Percentiles rank a stretch among this genome's conserved stretches.
These are phyloP conservation scores for Pseudopyricularia javanii DNA, from an alignment of 2,329 filamentous ascomycete genomes.

Conservation along the genomic window DNA sequence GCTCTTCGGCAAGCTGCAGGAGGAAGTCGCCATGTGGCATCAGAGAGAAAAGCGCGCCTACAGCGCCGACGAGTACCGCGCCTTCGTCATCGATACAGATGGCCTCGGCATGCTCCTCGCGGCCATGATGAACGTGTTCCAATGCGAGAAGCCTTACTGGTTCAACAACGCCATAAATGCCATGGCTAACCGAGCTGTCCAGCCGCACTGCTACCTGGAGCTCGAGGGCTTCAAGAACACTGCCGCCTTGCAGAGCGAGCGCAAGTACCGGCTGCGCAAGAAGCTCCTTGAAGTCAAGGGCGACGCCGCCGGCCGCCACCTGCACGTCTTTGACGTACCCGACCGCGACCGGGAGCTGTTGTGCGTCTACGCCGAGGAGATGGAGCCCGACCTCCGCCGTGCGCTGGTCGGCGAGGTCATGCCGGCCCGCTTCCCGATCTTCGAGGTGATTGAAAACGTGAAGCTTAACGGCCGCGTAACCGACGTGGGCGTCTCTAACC, in stretches of 20 bases:
- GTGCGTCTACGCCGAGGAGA: neutral
- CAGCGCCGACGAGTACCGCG: neutral
- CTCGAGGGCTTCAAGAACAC: neutral
- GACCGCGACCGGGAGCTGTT: neutral
- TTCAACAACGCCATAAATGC: neutral
- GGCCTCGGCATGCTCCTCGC: neutral
- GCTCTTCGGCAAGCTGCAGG: neutral
- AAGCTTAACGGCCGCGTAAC: neutral
- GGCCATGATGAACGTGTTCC: neutral
- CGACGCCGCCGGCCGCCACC: neutral
- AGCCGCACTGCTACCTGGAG: neutral
- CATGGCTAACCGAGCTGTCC: neutral
- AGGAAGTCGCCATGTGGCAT: neutral
- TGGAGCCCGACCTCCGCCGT: neutral
- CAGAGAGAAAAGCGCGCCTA: neutral
- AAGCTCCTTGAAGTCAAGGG: neutral
- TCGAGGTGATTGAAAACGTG: too few species aligned
- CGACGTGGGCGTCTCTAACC: neutral
- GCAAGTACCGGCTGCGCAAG: neutral
- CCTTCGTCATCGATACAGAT: neutral
- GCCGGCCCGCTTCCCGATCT: neutral
- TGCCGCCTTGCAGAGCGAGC: neutral
- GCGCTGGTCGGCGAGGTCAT: neutral
- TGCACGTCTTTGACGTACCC: neutral
- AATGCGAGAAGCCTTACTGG: neutral